These are phyloP conservation scores for Pyricularia sp. DNA, from an alignment of 2,329 filamentous ascomycete species.

Conservation along the genomic window DNA sequence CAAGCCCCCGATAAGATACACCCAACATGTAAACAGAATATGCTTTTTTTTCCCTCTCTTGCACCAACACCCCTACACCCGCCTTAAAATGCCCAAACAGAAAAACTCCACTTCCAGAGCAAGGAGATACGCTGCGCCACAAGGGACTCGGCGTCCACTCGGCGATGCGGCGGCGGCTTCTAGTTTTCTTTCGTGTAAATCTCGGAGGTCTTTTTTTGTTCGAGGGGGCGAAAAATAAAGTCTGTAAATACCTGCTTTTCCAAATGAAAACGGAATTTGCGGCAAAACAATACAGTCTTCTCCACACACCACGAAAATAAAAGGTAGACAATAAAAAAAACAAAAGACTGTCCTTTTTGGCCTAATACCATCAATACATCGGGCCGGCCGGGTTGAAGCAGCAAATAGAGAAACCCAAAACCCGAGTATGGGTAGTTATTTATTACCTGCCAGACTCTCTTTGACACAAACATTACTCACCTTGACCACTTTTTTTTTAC, in stretches of 20 bases:
- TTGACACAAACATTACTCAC: background rate
- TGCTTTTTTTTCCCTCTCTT: background rate
- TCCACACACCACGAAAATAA: background rate
- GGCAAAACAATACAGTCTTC: background rate
- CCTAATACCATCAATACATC: background rate
- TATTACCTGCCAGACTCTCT: background rate
- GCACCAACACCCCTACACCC: background rate
- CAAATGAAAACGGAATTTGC: background rate
- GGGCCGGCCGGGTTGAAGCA: background rate
- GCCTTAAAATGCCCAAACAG: background rate
- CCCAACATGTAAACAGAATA: background rate
- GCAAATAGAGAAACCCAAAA: background rate
- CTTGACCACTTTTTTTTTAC: background rate
- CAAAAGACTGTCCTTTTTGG: background rate
- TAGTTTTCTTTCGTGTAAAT: background rate
- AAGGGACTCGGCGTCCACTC: background rate
- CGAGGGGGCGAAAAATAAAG: too few species aligned
- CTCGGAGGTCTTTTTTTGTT: background rate
- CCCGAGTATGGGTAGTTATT: background rate
- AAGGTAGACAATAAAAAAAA: background rate
- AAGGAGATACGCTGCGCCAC: background rate
- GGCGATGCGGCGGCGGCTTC: background rate
- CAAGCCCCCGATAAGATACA: background rate
- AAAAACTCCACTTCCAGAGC: background rate
- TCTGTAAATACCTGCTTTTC: background rate